Evolutionary conservation across 1,139 yeast genomes (phyloP).

Genomic region (Magnusiomyces magnusii): DNA sequence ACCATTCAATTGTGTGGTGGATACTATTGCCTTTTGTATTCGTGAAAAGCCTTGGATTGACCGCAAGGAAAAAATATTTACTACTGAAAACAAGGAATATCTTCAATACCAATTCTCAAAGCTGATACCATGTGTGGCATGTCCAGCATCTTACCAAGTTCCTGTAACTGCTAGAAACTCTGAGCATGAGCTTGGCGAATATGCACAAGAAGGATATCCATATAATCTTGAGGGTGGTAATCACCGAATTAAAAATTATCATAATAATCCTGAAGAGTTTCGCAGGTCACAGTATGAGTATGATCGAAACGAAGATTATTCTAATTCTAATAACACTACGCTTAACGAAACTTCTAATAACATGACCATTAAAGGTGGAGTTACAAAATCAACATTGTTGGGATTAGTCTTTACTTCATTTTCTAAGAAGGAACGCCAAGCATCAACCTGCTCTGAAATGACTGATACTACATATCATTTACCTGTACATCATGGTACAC

Average conservation of each 20-base stretch:
- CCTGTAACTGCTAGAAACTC: not conserved
- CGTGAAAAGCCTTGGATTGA: conserved; percentile 42
- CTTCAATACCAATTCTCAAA: conserved; percentile 7
- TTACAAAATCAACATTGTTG: not conserved
- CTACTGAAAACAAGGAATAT: conserved; percentile 8
- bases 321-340: not conserved
- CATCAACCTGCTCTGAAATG: not conserved
- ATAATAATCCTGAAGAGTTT: not conserved
- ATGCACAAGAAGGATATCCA: not conserved
- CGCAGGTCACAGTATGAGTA: not conserved
- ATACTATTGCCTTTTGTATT: conserved; percentile 63
- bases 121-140: conserved; percentile 5
- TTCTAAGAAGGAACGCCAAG: not conserved
- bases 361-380: not conserved
- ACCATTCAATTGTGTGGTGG: conserved; percentile 74
- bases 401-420: not conserved
- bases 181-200: not conserved
- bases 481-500: not conserved
- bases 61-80: conserved; percentile 15
- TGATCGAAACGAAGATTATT: not conserved
- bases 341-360: not conserved
- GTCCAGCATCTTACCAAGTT: not conserved
- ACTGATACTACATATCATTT: conserved; percentile 1
- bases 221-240: not conserved
- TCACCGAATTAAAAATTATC: not conserved